Conservation (phyloP, 805 yeast genomes). For the Schizosaccharomyces cryophilus region DNA sequence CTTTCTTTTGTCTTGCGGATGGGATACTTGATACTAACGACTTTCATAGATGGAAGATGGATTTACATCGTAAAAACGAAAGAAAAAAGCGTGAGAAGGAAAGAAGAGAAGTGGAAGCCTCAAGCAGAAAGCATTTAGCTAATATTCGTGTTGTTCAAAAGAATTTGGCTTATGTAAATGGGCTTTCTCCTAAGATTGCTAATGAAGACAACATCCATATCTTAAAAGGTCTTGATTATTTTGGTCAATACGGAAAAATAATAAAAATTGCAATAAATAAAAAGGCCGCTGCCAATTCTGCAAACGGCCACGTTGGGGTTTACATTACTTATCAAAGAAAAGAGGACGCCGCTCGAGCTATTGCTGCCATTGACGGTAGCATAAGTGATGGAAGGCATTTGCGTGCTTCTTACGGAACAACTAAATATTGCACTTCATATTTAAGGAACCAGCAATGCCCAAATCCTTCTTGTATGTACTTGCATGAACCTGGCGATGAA, state of each 20-base stretch:
- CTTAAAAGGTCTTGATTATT: constrained; percentile 70
- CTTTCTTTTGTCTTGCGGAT: not conserved
- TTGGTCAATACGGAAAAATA: constrained; percentile 96
- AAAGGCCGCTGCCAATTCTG: constrained; percentile 24
- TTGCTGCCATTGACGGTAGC: constrained; percentile 76
- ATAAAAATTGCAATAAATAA: constrained; percentile 77
- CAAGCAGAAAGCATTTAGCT: constrained; percentile 52
- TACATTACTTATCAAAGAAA: constrained; percentile 81
- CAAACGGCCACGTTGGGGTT: constrained; percentile 63
- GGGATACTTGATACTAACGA: too few relatives aligned
- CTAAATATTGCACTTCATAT: constrained; percentile 93
- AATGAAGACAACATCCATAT: constrained; percentile 67
- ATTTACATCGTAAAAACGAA: constrained; percentile 54
- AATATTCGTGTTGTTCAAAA: constrained; percentile 97
- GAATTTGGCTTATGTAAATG: constrained; percentile 87
- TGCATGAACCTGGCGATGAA: constrained; percentile 98
- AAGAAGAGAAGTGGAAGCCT: constrained; percentile 64
- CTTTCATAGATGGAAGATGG: constrained; percentile 28
- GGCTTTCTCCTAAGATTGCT: constrained; percentile 65
- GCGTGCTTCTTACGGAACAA: constrained; percentile 89
- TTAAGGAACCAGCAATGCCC: constrained; percentile 89
- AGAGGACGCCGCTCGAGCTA: constrained; percentile 89
- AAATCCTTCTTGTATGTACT: constrained; percentile 94
- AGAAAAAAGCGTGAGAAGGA: constrained; percentile 70
- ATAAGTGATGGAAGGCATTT: constrained; percentile 72